Conservation (phyloP, 2,329 filamentous ascomycete genomes). For the Trichoderma guizhouense region DNA sequence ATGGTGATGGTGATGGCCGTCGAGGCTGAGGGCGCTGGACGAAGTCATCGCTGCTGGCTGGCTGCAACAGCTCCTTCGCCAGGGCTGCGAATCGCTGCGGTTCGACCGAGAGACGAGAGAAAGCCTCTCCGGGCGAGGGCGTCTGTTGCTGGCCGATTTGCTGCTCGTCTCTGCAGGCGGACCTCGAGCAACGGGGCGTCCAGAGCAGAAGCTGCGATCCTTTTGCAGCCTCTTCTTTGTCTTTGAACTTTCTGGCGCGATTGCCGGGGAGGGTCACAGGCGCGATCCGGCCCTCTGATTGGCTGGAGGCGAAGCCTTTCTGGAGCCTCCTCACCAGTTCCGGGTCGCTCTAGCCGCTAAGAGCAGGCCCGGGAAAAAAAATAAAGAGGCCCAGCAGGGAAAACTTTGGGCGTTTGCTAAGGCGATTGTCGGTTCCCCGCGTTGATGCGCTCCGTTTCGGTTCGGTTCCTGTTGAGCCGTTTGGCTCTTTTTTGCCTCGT, state of each 20-base stretch:
- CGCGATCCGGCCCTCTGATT: slow-evolving; percentile 24
- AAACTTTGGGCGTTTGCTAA: slow-evolving; percentile 1
- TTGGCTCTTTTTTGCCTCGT: neutral
- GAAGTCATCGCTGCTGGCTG: slow-evolving; percentile 57
- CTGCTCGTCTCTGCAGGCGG: neutral
- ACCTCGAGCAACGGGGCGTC: slow-evolving; percentile 21
- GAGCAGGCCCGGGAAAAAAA: slow-evolving; percentile 8
- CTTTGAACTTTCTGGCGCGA: slow-evolving; percentile 20
- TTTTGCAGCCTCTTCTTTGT: slow-evolving; percentile 16
- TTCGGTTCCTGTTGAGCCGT: neutral
- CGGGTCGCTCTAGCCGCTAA: slow-evolving; percentile 15
- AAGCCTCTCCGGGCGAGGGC: neutral
- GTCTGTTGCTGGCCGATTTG: neutral
- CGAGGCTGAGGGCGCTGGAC: slow-evolving; percentile 42
- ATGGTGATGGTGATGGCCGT: slow-evolving; percentile 18
- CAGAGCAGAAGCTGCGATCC: slow-evolving; percentile 13
- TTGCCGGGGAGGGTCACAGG: slow-evolving; percentile 20
- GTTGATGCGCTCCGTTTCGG: neutral
- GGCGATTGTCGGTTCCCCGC: slow-evolving; percentile 12
- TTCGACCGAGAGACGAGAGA: neutral
- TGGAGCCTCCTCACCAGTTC: slow-evolving; percentile 15
- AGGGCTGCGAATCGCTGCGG: slow-evolving; percentile 5
- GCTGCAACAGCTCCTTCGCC: slow-evolving; percentile 58
- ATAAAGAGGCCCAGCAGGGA: neutral
- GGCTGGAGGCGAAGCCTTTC: slow-evolving; percentile 16